Conservation (phyloP, 257 asterid genomes). For the Capsicum baccatum region DNA sequence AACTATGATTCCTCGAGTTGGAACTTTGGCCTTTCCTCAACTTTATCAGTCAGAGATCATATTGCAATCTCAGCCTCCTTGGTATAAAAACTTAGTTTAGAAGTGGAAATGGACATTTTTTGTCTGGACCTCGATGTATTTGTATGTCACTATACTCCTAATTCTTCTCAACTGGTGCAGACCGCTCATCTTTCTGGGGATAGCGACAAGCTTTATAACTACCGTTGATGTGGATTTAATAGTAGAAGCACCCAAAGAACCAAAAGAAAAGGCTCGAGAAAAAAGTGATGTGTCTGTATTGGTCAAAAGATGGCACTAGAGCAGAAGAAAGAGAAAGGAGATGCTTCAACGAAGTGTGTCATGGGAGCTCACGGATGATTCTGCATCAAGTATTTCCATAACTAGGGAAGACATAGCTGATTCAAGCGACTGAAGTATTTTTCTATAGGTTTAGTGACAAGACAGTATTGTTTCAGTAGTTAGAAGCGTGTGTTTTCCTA, state of each 20-base stretch:
- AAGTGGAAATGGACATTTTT: slow-evolving; percentile 74
- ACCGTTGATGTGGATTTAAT: neutral
- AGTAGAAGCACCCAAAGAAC: slow-evolving; percentile 30
- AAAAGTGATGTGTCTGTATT: slow-evolving; percentile 43
- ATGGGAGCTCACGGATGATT: slow-evolving; percentile 25
- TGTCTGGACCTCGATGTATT: slow-evolving; percentile 67
- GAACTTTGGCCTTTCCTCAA: slow-evolving; percentile 66
- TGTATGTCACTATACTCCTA: slow-evolving; percentile 49
- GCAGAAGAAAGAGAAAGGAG: slow-evolving; percentile 60
- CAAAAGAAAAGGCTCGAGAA: slow-evolving; percentile 28
- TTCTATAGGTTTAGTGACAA: neutral
- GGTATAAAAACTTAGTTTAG: slow-evolving; percentile 59
- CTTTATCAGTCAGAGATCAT: slow-evolving; percentile 62
- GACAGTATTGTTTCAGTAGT: neutral
- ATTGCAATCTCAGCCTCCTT: slow-evolving; percentile 59
- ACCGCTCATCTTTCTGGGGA: slow-evolving; percentile 54
- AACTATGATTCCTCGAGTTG: slow-evolving; percentile 65
- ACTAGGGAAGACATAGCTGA: slow-evolving; percentile 37
- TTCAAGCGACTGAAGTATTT: slow-evolving; percentile 10
- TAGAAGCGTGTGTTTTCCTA: neutral
- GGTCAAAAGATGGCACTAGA: slow-evolving; percentile 51
- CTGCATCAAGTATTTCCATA: slow-evolving; percentile 53
- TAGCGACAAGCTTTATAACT: slow-evolving; percentile 7
- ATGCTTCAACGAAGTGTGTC: slow-evolving; percentile 37
- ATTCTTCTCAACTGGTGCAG: slow-evolving; percentile 49